A percentile compares a stretch with the other conserved stretches of the same genome.
phyloP scores from a whole-genome alignment of 345 rosid genomes.

The Citrus inodora region DNA sequence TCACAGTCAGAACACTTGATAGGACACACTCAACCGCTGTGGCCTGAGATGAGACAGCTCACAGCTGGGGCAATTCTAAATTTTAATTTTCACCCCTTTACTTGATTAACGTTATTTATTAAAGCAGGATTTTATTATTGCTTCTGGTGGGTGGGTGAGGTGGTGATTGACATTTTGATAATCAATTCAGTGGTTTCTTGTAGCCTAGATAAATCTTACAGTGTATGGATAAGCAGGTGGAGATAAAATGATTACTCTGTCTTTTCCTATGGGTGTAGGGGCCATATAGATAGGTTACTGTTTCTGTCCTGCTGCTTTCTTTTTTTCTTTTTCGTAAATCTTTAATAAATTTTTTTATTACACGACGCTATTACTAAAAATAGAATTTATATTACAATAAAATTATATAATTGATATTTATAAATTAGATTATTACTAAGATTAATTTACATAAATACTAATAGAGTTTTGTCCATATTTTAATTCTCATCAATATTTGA shows the following conservation, averaged over 20 bases:
- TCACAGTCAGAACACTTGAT: background rate
- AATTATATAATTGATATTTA: too few relatives aligned
- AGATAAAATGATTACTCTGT: background rate
- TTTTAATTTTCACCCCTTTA: background rate
- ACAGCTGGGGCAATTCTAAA: background rate
- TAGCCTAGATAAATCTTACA: background rate
- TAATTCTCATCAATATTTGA: too few relatives aligned
- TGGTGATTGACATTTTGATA: background rate
- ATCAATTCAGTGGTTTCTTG: background rate
- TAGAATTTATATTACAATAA: too few relatives aligned
- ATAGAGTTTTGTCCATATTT: accelerated
- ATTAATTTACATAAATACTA: too few relatives aligned
- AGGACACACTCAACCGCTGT: too few relatives aligned
- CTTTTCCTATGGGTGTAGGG: too few relatives aligned
- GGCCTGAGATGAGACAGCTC: background rate
- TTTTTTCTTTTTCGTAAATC: too few relatives aligned
- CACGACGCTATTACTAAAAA: accelerated
- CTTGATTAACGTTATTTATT: background rate
- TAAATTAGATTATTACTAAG: accelerated
- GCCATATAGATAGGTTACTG: background rate
- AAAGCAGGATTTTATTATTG: background rate
- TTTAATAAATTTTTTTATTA: too few relatives aligned
- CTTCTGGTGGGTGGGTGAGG: background rate
- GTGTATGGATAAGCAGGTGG: background rate
- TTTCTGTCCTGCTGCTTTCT: background rate